phyloP scores from a whole-genome alignment of 2,329 filamentous ascomycete genomes.

The Exophiala bonariae region DNA sequence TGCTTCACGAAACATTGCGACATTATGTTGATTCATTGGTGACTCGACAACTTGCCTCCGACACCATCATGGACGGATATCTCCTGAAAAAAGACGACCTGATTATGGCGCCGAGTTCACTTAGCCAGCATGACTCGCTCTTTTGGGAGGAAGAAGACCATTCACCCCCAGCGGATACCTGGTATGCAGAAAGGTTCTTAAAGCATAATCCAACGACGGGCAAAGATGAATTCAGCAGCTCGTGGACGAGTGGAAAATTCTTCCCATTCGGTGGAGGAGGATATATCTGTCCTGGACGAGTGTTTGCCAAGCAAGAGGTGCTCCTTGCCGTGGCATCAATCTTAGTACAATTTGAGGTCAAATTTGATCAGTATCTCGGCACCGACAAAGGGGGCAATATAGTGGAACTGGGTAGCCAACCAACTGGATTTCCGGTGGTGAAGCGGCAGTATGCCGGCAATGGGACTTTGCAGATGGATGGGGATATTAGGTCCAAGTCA shows the following conservation, averaged over 20 bases:
- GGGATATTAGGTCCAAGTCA: constrained; percentile 22
- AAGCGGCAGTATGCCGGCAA: constrained; percentile 18
- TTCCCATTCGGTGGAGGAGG: constrained; percentile 38
- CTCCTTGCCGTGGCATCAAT: constrained; percentile 33
- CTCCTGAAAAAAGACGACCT: constrained; percentile 13
- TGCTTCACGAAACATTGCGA: constrained; percentile 44
- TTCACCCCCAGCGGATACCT: constrained; percentile 15
- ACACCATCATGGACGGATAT: constrained; percentile 19
- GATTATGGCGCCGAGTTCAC: constrained; percentile 19
- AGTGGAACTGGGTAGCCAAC: constrained; percentile 6
- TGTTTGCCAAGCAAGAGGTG: constrained; percentile 45
- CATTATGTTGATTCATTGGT: constrained; percentile 37
- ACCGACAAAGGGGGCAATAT: constrained; percentile 1
- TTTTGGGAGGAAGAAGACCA: constrained; percentile 17
- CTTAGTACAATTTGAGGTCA: constrained; percentile 15
- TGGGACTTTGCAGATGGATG: constrained; percentile 20
- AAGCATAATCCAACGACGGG: constrained; percentile 13
- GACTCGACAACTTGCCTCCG: constrained; percentile 13
- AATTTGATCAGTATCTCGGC: constrained; percentile 18
- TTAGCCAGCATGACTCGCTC: constrained; percentile 19
- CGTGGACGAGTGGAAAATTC: constrained; percentile 23
- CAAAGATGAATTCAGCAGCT: constrained; percentile 14
- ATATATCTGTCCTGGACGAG: constrained; percentile 40
- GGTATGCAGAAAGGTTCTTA: constrained; percentile 26
- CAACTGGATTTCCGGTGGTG: constrained; percentile 14